Evolutionary conservation across 108 stramenopile species (phyloP).

Genomic region (Nannochloropsis granulata): DNA sequence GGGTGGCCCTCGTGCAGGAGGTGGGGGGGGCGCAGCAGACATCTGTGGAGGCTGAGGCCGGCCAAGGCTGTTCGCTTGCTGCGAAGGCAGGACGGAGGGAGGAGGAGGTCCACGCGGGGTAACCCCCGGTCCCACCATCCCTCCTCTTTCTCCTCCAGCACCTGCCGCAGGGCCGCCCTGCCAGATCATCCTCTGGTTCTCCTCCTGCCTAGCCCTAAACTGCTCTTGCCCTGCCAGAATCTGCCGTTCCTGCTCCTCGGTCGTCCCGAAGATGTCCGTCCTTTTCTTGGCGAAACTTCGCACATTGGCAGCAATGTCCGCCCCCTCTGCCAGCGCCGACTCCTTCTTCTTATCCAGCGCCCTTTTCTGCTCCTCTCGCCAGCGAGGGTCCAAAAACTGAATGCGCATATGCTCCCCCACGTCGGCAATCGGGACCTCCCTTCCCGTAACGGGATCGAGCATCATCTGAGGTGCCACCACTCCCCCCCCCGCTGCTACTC

Average conservation of each 20-base stretch:
- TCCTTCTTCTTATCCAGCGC: conserved; percentile 84
- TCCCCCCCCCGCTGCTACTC: conserved; percentile 42
- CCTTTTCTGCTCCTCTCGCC: conserved; percentile 73
- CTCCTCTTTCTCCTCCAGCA: conserved; percentile 4
- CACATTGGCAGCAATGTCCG: conserved; percentile 76
- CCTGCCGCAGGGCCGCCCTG: conserved; percentile 16
- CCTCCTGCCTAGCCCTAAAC: conserved; percentile 12
- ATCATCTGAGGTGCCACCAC: conserved; percentile 48
- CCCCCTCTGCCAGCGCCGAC: conserved; percentile 69
- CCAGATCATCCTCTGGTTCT: conserved; percentile 26
- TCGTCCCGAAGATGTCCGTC: conserved; percentile 40
- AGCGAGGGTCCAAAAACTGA: conserved; percentile 81
- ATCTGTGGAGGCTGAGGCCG: not conserved
- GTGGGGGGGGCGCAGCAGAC: not conserved
- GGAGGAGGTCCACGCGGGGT: not conserved
- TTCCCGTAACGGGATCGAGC: conserved; percentile 83
- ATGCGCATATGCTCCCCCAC: conserved; percentile 94
- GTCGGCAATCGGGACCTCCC: conserved; percentile 59
- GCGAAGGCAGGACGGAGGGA: not conserved
- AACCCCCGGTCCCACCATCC: not conserved
- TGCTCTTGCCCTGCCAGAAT: conserved; percentile 13
- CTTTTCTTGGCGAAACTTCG: conserved; percentile 30
- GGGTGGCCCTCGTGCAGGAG: not conserved
- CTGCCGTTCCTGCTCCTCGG: conserved; percentile 32
- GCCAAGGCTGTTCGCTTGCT: not conserved